Evolutionary conservation across 2,329 filamentous ascomycete species (phyloP), one percentile per base, ranked within the genome.

Genomic region (Xylaria sp.): DNA sequence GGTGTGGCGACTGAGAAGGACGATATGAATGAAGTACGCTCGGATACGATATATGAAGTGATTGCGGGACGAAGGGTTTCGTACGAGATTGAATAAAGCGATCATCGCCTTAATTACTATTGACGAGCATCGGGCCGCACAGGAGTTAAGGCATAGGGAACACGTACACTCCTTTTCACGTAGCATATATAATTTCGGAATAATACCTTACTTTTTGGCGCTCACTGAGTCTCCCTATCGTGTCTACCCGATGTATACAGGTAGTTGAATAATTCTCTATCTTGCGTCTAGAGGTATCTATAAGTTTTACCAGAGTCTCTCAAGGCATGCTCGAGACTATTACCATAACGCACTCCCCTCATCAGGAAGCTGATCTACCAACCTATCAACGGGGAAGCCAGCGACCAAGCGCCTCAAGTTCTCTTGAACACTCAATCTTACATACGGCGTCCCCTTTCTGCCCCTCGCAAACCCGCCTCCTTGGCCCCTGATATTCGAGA

Each of bases 281-380:
- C 29, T n/a, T n/a, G n/a, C n/a, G n/a, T 33, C 29, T 33, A 33
- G 6, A 33, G 6, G 6, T 6, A 11, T 33, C 29, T 25, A 4
- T 9, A 21, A 3, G 19, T 6, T 19, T 15, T 17, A 15, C 23
- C 41, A 4, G n/a, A n/a, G 11, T 17, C 11, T n/a, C 15, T 6
- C 23, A 7, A n/a, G n/a, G n/a, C n/a, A n/a, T n/a, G 2, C n/a
- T 17, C 33, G 4, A 41, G 15, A 4, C 9, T 17, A 5, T 40
- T 21, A 65, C 69, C 70, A 72, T 10, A 71, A 65, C 8, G 68
- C n/a, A 37, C 65, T 49, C 17, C 68, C 68, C 4, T 70, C 62
- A 37, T 70, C 70, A 4, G 69, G 69, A 19, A 70, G 52, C 57
- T 71, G 69, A 44, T 72, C 71, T 1, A 71, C 59, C 55, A 72